Percentiles rank a stretch among this genome's conserved stretches.
Conservation (phyloP, 305 asterid species). For the Fraxinus baroniana region DNA sequence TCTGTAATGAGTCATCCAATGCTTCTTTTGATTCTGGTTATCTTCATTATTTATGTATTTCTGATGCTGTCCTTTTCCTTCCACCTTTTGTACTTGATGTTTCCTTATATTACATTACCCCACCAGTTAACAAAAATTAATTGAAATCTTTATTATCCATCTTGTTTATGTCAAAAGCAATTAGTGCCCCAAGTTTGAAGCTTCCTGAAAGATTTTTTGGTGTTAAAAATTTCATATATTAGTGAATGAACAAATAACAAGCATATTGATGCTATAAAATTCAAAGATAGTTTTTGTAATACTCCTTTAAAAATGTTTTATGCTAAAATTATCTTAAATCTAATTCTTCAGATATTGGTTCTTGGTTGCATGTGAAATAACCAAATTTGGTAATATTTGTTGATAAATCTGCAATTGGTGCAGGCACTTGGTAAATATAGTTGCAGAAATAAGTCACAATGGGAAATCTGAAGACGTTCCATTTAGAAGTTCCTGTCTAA, state of each 20-base stretch:
- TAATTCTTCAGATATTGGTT: background rate
- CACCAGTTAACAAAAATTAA: background rate
- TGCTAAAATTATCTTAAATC: background rate
- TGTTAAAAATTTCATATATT: background rate
- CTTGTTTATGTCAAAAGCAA: background rate
- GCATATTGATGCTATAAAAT: background rate
- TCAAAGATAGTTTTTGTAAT: background rate
- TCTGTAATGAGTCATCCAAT: background rate
- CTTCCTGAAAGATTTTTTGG: background rate
- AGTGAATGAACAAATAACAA: background rate
- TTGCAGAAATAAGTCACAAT: conserved; percentile 45
- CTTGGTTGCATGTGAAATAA: background rate
- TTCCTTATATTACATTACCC: background rate
- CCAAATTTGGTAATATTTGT: background rate
- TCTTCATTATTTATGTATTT: background rate
- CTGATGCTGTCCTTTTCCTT: background rate
- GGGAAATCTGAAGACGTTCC: conserved; percentile 48
- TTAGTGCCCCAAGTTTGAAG: background rate
- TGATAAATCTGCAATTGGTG: conserved; percentile 27
- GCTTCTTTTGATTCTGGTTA: background rate
- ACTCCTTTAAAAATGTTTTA: background rate
- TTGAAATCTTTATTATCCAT: background rate
- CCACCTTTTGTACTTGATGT: background rate
- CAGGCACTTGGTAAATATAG: conserved; percentile 68
- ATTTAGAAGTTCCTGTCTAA: conserved; percentile 58